phyloP scores from a whole-genome alignment of 257 asterid species.

The Solanum okadae region DNA sequence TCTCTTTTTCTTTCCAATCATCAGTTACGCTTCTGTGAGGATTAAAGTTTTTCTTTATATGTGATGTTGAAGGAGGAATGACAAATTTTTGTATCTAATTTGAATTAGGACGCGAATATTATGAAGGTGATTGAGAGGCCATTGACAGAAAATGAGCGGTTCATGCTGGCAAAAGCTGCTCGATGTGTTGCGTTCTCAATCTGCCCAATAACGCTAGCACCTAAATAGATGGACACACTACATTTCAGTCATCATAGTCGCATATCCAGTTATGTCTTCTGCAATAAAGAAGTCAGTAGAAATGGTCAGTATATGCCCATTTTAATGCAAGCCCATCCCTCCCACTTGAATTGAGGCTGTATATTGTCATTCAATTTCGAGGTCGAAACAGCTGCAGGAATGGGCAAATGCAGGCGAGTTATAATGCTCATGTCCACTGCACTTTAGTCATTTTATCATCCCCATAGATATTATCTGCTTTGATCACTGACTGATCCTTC shows the following conservation, averaged over 20 bases:
- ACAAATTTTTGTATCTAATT: background rate
- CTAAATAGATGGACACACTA: conserved; percentile 35
- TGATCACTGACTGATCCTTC: background rate
- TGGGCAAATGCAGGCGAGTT: background rate
- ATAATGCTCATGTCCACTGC: background rate
- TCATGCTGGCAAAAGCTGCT: conserved; percentile 97
- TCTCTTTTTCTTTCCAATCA: background rate
- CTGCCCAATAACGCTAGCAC: conserved; percentile 73
- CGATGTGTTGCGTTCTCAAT: conserved; percentile 82
- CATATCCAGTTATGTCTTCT: background rate
- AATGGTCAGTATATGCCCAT: background rate
- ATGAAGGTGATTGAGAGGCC: conserved; percentile 95
- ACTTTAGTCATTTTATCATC: background rate
- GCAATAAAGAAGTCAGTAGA: background rate
- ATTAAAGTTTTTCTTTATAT: background rate
- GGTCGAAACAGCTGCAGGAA: background rate
- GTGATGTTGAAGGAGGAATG: background rate
- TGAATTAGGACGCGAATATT: conserved; percentile 71
- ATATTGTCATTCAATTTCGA: background rate
- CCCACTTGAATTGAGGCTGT: background rate
- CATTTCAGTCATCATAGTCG: background rate
- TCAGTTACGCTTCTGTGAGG: background rate
- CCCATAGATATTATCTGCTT: background rate
- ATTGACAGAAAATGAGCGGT: conserved; percentile 89
- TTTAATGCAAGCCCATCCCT: background rate